Percentiles rank a stretch among this genome's conserved stretches.
Conservation (phyloP, 495 filamentous ascomycete species). For the Penicillium lagena region DNA sequence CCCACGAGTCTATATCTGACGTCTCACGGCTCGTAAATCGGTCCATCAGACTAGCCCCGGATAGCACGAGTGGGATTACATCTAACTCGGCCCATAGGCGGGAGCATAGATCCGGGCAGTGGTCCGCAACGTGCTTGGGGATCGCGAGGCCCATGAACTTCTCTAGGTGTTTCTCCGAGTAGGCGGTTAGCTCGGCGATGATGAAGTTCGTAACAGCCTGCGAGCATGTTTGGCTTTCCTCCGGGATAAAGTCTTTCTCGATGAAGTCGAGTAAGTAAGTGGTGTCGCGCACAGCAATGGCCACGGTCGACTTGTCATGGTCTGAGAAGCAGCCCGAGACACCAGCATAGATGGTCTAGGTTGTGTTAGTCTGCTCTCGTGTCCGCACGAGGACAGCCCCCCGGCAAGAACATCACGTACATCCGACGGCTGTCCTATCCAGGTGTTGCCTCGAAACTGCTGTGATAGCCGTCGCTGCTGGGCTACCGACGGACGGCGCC, state of each 20-base stretch:
- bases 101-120: slow-evolving; percentile 54
- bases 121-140: slow-evolving; percentile 37
- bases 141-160: slow-evolving; percentile 58
- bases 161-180: slow-evolving; percentile 54
- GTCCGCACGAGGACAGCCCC: no score
- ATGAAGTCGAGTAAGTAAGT: slow-evolving; percentile 75
- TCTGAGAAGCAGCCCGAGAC: slow-evolving; percentile 49
- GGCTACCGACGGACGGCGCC: slow-evolving; percentile 26
- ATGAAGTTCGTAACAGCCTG: slow-evolving; percentile 47
- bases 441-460: slow-evolving; percentile 18
- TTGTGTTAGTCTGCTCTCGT: background rate
- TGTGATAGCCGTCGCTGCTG: slow-evolving; percentile 24
- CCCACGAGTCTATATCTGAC: slow-evolving; percentile 22
- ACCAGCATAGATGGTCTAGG: slow-evolving; percentile 58
- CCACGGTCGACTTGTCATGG: slow-evolving; percentile 46
- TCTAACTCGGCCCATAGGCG: slow-evolving; percentile 78
- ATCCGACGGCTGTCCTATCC: slow-evolving; percentile 13
- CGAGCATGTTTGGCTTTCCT: slow-evolving; percentile 18
- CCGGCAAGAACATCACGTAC: slow-evolving; percentile 4
- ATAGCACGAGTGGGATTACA: slow-evolving; percentile 60
- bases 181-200: slow-evolving; percentile 45
- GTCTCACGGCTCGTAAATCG: slow-evolving; percentile 7
- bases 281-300: slow-evolving; percentile 68
- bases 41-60: slow-evolving; percentile 17
- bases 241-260: slow-evolving; percentile 41